These are phyloP conservation scores for Vigna angularis DNA, from an alignment of 306 rosid species.

Conservation along the genomic window DNA sequence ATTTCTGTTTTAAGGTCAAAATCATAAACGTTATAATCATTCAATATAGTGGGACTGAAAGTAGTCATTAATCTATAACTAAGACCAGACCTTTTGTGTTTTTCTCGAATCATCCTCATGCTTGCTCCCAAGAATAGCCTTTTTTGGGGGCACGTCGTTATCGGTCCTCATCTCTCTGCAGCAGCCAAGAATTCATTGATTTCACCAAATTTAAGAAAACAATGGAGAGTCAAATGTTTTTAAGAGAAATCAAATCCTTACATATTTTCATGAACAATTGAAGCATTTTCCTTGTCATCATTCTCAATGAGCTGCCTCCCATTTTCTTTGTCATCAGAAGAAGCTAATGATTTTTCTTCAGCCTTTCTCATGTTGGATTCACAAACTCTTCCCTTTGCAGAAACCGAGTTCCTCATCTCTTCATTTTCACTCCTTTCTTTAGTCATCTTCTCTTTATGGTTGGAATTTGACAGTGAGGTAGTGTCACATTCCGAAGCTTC, in stretches of 20 bases:
- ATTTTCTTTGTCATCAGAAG: slow-evolving; percentile 57
- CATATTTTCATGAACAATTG: slow-evolving; percentile 65
- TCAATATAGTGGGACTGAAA: not conserved
- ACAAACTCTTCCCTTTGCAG: slow-evolving; percentile 34
- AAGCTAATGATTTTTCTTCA: slow-evolving; percentile 52
- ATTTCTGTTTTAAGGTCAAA: slow-evolving; percentile 58
- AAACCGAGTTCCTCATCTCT: slow-evolving; percentile 40
- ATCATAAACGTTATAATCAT: not conserved
- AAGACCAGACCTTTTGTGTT: slow-evolving; percentile 58
- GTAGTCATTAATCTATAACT: slow-evolving; percentile 20
- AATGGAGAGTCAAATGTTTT: slow-evolving; percentile 2
- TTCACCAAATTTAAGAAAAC: slow-evolving; percentile 23
- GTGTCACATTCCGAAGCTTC: slow-evolving; percentile 44
- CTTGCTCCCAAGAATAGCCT: slow-evolving; percentile 55
- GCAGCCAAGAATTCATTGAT: slow-evolving; percentile 6
- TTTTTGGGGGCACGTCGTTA: slow-evolving; percentile 32
- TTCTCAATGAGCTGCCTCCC: slow-evolving; percentile 43
- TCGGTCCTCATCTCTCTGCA: slow-evolving; percentile 53
- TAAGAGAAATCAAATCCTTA: slow-evolving; percentile 38
- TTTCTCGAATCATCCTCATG: slow-evolving; percentile 53
- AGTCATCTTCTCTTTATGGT: slow-evolving; percentile 42
- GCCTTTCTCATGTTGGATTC: slow-evolving; percentile 46
- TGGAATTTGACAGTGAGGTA: slow-evolving; percentile 44
- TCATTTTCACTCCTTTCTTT: slow-evolving; percentile 41
- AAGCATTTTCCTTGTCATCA: slow-evolving; percentile 71